phyloP scores from a whole-genome alignment of 257 asterid genomes.

The Solanum habrochaites region DNA sequence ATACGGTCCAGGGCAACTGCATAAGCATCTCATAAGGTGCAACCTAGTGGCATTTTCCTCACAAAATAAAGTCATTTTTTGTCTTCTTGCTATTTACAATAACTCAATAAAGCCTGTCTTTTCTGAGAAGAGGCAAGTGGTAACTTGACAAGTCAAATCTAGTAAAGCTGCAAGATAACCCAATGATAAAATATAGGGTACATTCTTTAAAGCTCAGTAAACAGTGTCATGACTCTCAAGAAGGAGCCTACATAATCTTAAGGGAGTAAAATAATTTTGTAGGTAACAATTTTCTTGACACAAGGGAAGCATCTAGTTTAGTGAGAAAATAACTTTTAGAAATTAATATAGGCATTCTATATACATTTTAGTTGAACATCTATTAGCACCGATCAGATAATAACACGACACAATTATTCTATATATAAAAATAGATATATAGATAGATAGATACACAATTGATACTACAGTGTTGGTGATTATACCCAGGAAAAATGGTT shows the following conservation, averaged over 20 bases:
- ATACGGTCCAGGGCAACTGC: background rate
- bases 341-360: background rate
- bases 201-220: background rate
- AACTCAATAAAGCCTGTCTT: background rate
- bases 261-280: background rate
- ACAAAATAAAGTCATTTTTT: background rate
- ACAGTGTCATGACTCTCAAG: background rate
- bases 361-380: background rate
- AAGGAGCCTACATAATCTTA: background rate
- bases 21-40: background rate
- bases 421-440: background rate
- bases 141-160: background rate
- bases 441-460: background rate
- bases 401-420: too few species aligned
- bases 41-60: background rate
- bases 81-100: background rate
- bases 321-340: too few species aligned
- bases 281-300: background rate
- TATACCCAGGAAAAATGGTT: background rate
- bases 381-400: background rate
- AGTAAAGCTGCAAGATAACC: background rate
- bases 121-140: background rate
- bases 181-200: background rate
- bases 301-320: background rate
- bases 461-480: background rate